Base-by-base conservation (phyloP, 345 rosid species). In the Eucalyptus erythrocorys region DNA sequence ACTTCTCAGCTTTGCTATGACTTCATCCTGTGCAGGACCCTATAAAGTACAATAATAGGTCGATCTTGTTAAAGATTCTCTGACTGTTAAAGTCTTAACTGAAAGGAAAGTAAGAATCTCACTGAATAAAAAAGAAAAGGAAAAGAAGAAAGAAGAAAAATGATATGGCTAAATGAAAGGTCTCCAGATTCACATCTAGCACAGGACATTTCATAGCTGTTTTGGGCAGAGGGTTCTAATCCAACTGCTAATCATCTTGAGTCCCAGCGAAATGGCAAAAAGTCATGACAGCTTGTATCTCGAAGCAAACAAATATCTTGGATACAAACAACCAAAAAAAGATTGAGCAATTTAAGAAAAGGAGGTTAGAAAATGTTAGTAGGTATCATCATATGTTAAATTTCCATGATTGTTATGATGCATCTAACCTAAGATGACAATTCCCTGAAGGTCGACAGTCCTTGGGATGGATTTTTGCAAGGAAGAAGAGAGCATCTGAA, bases 1-100 rank as follows among this genome's bases (percentile, higher is more conserved):
- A 89, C 86, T 91, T 86, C 99, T 94, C 85, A 97, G 90, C 91
- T 95, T 96, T 68, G 95, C 97, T 88, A 95, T 96, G 87, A 97
- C 98, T 92, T 96, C 96, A 94, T 96, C 97, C 91, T 95, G 96
- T 89, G 92, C 97, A 90, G 99, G 99, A 79, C 98, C 98, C 99
- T 97, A 91, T 21, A 91, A 57, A 76, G 59, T 45, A 87, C 5
- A 42, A 19, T 57, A 48, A 40, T 34, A 85, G 87, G 57, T 27
- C 5, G 45, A 40, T 76, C 47, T 40, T 40, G 47, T 40, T 40
- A 76, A 76, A 10, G 45, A 21, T 22, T 76, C 82, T 76, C 82
- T 21, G 47, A 76, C 47, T 37, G 47, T 22, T 19, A 21, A 76
- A 10, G 82, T 76, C 47, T 64, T 86, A 10, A 86, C 87, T 86